Base-by-base conservation (phyloP, 805 yeast genomes). In the Suhomyces tanzawaensis region DNA sequence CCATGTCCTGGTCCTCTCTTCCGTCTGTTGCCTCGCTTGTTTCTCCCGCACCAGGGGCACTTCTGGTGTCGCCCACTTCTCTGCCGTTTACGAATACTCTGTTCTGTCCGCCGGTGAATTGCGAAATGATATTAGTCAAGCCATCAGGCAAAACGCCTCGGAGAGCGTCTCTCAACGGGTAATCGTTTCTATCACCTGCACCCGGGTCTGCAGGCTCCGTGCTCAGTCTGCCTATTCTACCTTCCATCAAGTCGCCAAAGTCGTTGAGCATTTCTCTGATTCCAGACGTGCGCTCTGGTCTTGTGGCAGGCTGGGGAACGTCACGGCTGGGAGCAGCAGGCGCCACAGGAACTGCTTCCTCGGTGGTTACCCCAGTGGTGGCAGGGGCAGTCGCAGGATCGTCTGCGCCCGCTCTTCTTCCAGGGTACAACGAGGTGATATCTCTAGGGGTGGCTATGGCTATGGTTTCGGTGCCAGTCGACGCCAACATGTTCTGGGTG, bases 401-500 rank as follows among this genome's bases (percentile, higher is more conserved):
- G 11, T 21, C 11, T 21, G 24, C 11, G n/a, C n/a, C n/a, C n/a
- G n/a, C n/a, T n/a, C n/a, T n/a, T 21, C 24, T 21, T 7, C 9
- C 7, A 7, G 24, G 24, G 11, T 21, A 21, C 9, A 21, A 21
- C 11, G 24, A 11, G 9, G 24, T 7, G 7, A 21, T 11, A 7
- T 21, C 24, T 21, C 24, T 21, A 21, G 24, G 29, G 14, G 29
- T n/a, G 19, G 31, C 4, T 13, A 12, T 28, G 31, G 30, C 19
- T 7, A 27, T 6, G 4, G 18, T 18, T 27, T 27, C 30, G 4
- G 30, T 16, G 19, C 19, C 17, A 28, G 7, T 17, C 26, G 17
- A 15, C 9, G 55, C 55, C 52, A 7, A 29, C 27, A 65, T 56
- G 25, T 60, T 61, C 36, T 62, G 71, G n/a, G 61, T 47, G 14